Evolutionary conservation across 805 yeast species (phyloP).

Genomic region (Lipomyces orientalis): DNA sequence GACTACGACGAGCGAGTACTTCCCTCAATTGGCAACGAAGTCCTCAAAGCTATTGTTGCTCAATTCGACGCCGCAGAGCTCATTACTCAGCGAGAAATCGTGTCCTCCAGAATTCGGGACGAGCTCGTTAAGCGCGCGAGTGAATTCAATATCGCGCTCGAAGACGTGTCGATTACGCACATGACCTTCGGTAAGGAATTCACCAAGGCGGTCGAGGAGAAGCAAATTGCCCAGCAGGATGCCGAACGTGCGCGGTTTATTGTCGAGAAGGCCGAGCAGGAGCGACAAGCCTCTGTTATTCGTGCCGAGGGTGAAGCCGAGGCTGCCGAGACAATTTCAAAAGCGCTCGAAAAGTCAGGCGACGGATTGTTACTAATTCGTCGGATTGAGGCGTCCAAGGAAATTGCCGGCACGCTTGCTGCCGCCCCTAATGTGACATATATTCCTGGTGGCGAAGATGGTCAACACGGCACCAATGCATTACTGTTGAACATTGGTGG

Average conservation of each 20-base stretch:
- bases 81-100: constrained; percentile 96
- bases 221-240: constrained; percentile 99
- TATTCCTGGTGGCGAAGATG: constrained; percentile 58
- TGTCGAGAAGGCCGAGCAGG: constrained; percentile 97
- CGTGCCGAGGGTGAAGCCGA: constrained; percentile 99
- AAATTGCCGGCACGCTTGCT: constrained; percentile 88
- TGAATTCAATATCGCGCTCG: constrained; percentile 89
- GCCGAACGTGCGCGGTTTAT: constrained; percentile 94
- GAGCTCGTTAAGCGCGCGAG: constrained; percentile 82
- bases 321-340: constrained; percentile 93
- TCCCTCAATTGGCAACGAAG: constrained; percentile 92
- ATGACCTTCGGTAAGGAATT: constrained; percentile 96
- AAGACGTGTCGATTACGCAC: constrained; percentile 97
- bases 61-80: constrained; percentile 96
- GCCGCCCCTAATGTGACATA: constrained; percentile 84
- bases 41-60: constrained; percentile 85
- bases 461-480: constrained; percentile 37
- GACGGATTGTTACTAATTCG: constrained; percentile 93
- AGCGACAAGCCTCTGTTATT: constrained; percentile 89
- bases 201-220: constrained; percentile 97
- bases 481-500: constrained; percentile 48
- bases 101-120: constrained; percentile 83
- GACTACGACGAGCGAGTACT: constrained; percentile 95
- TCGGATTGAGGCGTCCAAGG: constrained; percentile 95
- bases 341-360: constrained; percentile 91